Evolutionary conservation across 73 alveolate species (phyloP).

Genomic region (Paramecium sexaurelia): DNA sequence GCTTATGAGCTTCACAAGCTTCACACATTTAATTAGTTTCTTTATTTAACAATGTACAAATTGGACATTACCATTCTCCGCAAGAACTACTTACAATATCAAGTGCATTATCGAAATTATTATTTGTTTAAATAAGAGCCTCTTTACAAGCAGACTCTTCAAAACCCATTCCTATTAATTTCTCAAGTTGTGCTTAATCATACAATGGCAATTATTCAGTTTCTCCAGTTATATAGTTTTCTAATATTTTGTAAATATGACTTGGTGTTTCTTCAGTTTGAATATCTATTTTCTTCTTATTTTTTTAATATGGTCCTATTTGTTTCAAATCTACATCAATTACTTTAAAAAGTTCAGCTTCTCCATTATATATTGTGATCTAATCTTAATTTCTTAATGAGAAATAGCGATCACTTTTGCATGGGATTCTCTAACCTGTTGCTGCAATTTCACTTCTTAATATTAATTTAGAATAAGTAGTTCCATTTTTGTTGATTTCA

Average conservation of each 20-base stretch:
- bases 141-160: constrained; percentile 19
- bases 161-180: neutral
- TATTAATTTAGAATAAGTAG: neutral
- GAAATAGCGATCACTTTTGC: neutral
- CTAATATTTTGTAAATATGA: constrained; percentile 25
- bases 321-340: constrained; percentile 4
- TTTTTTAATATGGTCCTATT: constrained; percentile 13
- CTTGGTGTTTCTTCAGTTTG: constrained; percentile 23
- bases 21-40: constrained; percentile 71
- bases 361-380: neutral
- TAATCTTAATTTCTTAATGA: neutral
- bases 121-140: constrained; percentile 11
- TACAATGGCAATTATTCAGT: neutral
- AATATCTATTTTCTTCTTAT: neutral
- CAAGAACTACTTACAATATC: neutral
- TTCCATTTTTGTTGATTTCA: neutral
- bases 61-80: constrained; percentile 60
- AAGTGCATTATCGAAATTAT: neutral
- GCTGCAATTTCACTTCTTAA: neutral
- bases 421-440: neutral
- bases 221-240: constrained; percentile 18
- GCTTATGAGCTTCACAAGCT: constrained; percentile 69
- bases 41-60: constrained; percentile 67
- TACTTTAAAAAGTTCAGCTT: constrained; percentile 21
- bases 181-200: neutral